Conservation (phyloP, 1,284 basidiomycete species). For the Fomitopsis schrenkii region DNA sequence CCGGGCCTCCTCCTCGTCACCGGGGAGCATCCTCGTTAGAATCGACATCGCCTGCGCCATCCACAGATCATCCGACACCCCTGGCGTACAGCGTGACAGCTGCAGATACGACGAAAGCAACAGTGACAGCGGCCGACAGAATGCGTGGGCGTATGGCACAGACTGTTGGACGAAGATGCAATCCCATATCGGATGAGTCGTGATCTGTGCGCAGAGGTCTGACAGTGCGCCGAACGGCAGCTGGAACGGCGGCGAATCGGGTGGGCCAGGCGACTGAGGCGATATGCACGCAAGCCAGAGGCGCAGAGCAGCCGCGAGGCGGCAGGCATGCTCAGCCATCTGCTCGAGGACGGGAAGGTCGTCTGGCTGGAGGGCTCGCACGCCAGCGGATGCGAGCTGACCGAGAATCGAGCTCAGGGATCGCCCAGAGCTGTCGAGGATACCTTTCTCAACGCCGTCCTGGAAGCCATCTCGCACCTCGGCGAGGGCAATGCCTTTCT, state of each 20-base stretch:
- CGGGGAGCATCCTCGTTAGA: slow-evolving; percentile 51
- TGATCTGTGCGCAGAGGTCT: slow-evolving; percentile 43
- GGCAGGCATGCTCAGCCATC: slow-evolving; percentile 30
- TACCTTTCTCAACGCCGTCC: slow-evolving; percentile 32
- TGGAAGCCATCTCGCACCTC: slow-evolving; percentile 38
- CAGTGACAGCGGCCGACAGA: slow-evolving; percentile 47
- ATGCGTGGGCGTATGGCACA: slow-evolving; percentile 29
- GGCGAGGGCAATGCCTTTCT: slow-evolving; percentile 40
- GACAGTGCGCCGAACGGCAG: slow-evolving; percentile 57
- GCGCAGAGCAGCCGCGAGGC: slow-evolving; percentile 49
- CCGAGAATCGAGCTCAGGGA: slow-evolving; percentile 28
- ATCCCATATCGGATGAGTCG: slow-evolving; percentile 47
- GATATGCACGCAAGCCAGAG: slow-evolving; percentile 61
- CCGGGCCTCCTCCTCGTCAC: slow-evolving; percentile 56
- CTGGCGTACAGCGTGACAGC: slow-evolving; percentile 51
- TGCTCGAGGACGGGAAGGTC: slow-evolving; percentile 18
- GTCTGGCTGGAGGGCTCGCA: slow-evolving; percentile 9
- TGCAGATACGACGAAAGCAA: slow-evolving; percentile 53
- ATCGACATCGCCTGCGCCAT: slow-evolving; percentile 59
- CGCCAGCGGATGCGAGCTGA: slow-evolving; percentile 7
- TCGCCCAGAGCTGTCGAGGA: slow-evolving; percentile 33
- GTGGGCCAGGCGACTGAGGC: slow-evolving; percentile 29
- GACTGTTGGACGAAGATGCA: slow-evolving; percentile 20
- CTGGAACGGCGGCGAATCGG: slow-evolving; percentile 44
- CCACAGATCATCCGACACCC: slow-evolving; percentile 55